Conservation (phyloP, 140 eudicot species). For the Senecio squalidus region DNA sequence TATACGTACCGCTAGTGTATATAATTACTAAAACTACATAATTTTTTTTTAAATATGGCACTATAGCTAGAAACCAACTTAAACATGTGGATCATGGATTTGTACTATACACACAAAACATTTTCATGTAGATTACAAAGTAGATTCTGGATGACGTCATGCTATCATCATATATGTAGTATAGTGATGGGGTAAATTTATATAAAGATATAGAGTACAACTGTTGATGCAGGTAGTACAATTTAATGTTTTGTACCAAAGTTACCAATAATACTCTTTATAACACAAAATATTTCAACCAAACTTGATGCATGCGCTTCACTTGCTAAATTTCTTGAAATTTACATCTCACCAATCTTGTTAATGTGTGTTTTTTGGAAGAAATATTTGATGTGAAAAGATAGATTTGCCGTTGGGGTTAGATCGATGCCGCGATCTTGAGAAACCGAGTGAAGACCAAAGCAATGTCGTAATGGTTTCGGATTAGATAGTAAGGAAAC, state of each 20-base stretch:
- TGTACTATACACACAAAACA: not conserved
- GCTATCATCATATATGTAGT: slow-evolving; percentile 2
- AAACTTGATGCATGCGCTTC: slow-evolving; percentile 21
- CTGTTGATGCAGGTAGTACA: not conserved
- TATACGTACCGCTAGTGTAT: too few relatives aligned
- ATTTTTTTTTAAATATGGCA: too few relatives aligned
- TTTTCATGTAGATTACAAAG: not conserved
- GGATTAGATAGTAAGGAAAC: not conserved
- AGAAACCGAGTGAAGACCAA: not conserved
- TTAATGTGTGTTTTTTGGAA: not conserved
- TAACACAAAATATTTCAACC: slow-evolving; percentile 13
- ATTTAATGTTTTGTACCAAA: slow-evolving; percentile 4
- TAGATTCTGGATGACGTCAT: slow-evolving; percentile 19
- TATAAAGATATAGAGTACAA: slow-evolving; percentile 2
- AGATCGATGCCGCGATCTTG: too few relatives aligned
- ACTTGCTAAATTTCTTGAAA: slow-evolving; percentile 15
- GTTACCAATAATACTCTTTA: slow-evolving; percentile 13
- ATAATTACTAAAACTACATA: too few relatives aligned
- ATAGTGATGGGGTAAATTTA: slow-evolving; percentile 12
- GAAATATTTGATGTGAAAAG: not conserved
- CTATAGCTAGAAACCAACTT: too few relatives aligned
- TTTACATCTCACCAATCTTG: slow-evolving; percentile 16
- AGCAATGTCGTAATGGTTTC: not conserved
- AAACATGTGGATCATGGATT: too few relatives aligned
- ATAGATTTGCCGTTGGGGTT: not conserved